These are phyloP conservation scores for Annulohypoxylon maeteangense DNA, from an alignment of 495 filamentous ascomycete species.

Conservation along the genomic window DNA sequence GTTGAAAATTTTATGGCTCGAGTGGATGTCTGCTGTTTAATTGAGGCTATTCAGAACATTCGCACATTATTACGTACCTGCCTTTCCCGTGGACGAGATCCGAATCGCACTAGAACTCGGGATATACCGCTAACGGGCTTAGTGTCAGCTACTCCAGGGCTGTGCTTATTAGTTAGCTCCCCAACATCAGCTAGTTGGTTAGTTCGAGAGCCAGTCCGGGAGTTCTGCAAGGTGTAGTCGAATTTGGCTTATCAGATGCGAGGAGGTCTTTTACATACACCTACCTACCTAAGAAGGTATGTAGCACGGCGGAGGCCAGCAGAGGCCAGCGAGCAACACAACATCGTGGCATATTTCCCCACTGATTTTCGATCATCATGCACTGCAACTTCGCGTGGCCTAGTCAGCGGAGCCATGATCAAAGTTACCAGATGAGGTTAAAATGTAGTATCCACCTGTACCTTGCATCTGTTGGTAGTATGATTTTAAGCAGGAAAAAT, in stretches of 20 bases:
- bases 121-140: not conserved
- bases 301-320: not conserved
- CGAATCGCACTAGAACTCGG: not conserved
- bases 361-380: conserved; percentile 8
- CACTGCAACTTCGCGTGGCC: not conserved
- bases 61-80: not conserved
- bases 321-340: too few relatives aligned
- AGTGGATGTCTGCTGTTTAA: not conserved
- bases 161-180: not conserved
- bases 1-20: not conserved
- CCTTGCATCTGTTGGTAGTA: conserved; percentile 1
- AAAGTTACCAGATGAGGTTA: not conserved
- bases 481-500: not conserved
- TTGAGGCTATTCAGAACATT: conserved; percentile 2
- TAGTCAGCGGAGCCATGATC: not conserved
- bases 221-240: not conserved
- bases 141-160: not conserved
- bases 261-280: not conserved
- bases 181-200: not conserved
- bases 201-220: not conserved
- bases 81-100: not conserved
- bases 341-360: not conserved
- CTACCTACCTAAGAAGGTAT: not conserved
- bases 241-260: conserved; percentile 3
- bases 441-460: not conserved